A percentile compares a stretch with the other conserved stretches of the same genome.
phyloP scores from a whole-genome alignment of 169 alveolate genomes.

The Babesia sp. region DNA sequence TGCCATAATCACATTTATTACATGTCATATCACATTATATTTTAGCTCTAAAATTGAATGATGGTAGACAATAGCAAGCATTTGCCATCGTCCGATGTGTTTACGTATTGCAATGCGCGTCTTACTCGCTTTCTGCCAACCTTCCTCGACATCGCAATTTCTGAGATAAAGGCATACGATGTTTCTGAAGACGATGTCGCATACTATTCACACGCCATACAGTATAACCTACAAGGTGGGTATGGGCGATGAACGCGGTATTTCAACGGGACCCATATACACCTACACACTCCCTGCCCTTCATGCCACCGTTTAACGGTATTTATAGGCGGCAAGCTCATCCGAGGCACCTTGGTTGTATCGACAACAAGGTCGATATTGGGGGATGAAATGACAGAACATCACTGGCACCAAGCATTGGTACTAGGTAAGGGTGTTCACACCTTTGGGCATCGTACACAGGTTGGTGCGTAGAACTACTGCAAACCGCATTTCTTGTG shows the following conservation, averaged over 20 bases:
- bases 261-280: background rate
- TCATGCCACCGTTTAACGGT: background rate
- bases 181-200: constrained; percentile 34
- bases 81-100: constrained; percentile 2
- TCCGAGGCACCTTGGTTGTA: constrained; percentile 57
- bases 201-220: constrained; percentile 64
- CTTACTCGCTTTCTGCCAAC: constrained; percentile 52
- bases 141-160: constrained; percentile 52
- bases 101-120: constrained; percentile 44
- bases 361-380: constrained; percentile 32
- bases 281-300: background rate
- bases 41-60: background rate
- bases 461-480: constrained; percentile 81
- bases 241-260: background rate
- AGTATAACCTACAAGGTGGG: constrained; percentile 63
- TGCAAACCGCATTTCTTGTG: constrained; percentile 78
- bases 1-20: background rate
- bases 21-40: background rate
- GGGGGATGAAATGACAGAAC: constrained; percentile 49
- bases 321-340: constrained; percentile 57
- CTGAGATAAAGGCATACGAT: constrained; percentile 50
- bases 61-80: background rate
- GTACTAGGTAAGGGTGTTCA: constrained; percentile 34
- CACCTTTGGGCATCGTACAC: background rate
- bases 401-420: constrained; percentile 44